Conservation (phyloP, 2,329 filamentous ascomycete genomes). For the Penicillium sp. region DNA sequence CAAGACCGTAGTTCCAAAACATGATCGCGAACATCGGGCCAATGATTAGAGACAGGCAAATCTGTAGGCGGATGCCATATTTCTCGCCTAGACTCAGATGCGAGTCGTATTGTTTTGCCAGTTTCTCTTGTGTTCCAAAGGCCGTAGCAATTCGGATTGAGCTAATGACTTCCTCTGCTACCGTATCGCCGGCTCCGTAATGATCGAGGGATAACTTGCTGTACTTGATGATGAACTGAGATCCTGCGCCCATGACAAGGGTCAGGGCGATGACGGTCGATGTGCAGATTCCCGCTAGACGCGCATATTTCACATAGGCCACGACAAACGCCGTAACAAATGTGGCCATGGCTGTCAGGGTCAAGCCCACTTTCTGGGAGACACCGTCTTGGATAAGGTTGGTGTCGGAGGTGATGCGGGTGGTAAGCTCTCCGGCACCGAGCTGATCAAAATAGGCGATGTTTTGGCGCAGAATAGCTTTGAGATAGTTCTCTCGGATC, state of each 20-base stretch:
- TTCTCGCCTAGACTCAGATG: constrained; percentile 72
- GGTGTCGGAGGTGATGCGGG: constrained; percentile 89
- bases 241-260: constrained; percentile 72
- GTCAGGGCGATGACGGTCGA: constrained; percentile 79
- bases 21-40: constrained; percentile 79
- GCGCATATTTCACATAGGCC: constrained; percentile 89
- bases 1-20: constrained; percentile 82
- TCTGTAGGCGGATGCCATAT: constrained; percentile 75
- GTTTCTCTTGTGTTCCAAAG: constrained; percentile 88
- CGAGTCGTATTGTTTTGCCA: constrained; percentile 78
- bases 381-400: constrained; percentile 93
- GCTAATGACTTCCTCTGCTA: constrained; percentile 92
- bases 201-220: constrained; percentile 75
- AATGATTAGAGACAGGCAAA: constrained; percentile 73
- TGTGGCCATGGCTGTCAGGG: constrained; percentile 71
- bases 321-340: constrained; percentile 90
- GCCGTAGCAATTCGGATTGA: constrained; percentile 90
- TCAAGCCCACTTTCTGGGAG: constrained; percentile 82
- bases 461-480: constrained; percentile 81
- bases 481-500: constrained; percentile 79
- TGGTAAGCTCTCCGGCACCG: constrained; percentile 89
- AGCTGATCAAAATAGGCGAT: constrained; percentile 93
- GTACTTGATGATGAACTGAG: constrained; percentile 73
- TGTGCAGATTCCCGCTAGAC: constrained; percentile 81
- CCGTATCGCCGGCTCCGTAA: constrained; percentile 79